Percentiles rank a stretch among this genome's conserved stretches.
Conservation (phyloP, 2,329 filamentous ascomycete genomes). For the Diaporthe humulicola region DNA sequence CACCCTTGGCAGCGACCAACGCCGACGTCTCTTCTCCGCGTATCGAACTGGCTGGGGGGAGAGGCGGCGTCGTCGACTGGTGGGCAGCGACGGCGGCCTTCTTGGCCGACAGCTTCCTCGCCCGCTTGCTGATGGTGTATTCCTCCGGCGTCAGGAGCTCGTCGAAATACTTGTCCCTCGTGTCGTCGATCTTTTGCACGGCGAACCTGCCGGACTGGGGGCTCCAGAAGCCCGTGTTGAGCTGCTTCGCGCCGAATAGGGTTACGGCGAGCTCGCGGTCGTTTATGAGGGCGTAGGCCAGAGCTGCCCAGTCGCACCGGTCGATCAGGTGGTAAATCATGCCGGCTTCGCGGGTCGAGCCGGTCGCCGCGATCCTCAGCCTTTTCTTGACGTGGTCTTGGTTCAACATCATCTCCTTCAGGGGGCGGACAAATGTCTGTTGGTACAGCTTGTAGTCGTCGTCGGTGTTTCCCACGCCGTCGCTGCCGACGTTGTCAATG, state of each 20-base stretch:
- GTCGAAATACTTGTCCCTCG: background rate
- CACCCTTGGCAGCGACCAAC: background rate
- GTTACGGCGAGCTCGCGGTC: background rate
- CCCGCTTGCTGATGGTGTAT: background rate
- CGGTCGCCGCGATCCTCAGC: background rate
- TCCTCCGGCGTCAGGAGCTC: background rate
- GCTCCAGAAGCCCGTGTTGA: background rate
- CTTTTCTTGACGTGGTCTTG: slow-evolving; percentile 3
- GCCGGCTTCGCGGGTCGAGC: background rate
- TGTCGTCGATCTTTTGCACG: background rate
- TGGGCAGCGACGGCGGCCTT: background rate
- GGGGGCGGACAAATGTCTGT: background rate
- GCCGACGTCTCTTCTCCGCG: background rate
- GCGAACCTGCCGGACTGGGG: background rate
- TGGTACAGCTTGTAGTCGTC: background rate
- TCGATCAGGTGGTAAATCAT: background rate
- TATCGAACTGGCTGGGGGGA: background rate
- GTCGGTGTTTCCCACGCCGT: background rate
- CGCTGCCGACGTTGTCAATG: background rate
- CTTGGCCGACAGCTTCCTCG: background rate
- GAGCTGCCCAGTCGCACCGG: slow-evolving; percentile 1
- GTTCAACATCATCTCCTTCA: slow-evolving; percentile 13
- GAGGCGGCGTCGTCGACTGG: background rate
- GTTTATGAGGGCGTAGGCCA: background rate
- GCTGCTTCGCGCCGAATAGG: background rate